Evolutionary conservation across 805 yeast species (phyloP), one percentile per base, ranked within the genome.

Genomic region (Starmera dryadoides): DNA sequence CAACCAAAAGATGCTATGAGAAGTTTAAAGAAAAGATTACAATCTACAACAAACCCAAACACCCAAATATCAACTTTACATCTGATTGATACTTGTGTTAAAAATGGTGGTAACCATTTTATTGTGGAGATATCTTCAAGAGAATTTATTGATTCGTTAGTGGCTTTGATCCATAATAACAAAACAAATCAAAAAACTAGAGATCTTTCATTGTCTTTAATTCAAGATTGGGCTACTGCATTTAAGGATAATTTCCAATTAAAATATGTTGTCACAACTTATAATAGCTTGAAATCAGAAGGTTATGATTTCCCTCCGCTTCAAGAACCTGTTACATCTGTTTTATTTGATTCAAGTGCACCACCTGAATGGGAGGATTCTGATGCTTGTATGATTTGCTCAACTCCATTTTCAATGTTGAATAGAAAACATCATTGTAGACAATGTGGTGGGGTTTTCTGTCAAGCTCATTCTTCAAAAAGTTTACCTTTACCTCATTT

Each of bases 351-450:
- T 52, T 76, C 96, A 2, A 83, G 79, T 44, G 89, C 89, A 4
- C 97, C 98, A 2, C 98, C 98, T 0, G 97, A 88, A 50, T 93
- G 98, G 98, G 81, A 85, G 18, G 98, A 93, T 54, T 83, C 89
- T 10, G 95, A 87, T 50, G 86, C 86, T 4, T 93, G 98, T 60
- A 89, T 93, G 97, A 78, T 86, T 40, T 87, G 97, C 49, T 87
- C 94, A 37, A 77, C 71, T 32, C 64, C 80, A 14, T 93, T 93
- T 55, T 69, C 93, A 1, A 73, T 91, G 56, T 65, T 89, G 43
- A 88, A 86, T 58, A 73, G 98, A 54, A 88, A 91, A 58, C 98
- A 93, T 59, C 98, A 93, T 62, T 93, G 98, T 60, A 73, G 98
- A 38, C 83, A 95, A 38, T 93, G 98, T 63, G 98, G 98, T 19